Percentiles rank a stretch among this genome's conserved stretches.
Evolutionary conservation across 2,329 filamentous ascomycete species (phyloP).

Genomic region (Botrytis pseudocinerea): DNA sequence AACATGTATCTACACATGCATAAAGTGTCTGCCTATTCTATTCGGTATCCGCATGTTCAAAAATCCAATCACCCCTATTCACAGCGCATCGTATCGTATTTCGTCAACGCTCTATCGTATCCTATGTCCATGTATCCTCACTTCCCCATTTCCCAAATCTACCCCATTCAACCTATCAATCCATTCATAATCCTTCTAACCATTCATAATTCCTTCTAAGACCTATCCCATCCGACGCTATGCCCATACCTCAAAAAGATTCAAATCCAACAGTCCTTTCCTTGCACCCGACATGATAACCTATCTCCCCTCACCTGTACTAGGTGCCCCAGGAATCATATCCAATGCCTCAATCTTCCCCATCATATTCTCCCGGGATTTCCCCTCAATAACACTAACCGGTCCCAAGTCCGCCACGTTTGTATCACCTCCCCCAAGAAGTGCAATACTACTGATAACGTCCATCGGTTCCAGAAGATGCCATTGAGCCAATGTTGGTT

Average conservation of each 20-base stretch:
- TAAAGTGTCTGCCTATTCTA: background rate
- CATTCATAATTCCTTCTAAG: background rate
- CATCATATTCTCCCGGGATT: conserved; percentile 23
- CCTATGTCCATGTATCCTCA: background rate
- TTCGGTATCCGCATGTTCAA: background rate
- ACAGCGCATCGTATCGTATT: background rate
- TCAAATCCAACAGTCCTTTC: background rate
- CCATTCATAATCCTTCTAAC: background rate
- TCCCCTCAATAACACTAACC: conserved; percentile 37
- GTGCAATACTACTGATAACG: conserved; percentile 69
- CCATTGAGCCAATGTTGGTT: conserved; percentile 87
- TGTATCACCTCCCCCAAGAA: conserved; percentile 46
- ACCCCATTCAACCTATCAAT: background rate
- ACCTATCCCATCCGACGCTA: conserved; percentile 11
- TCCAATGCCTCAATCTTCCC: conserved; percentile 24
- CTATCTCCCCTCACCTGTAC: background rate
- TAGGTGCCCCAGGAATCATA: conserved; percentile 11
- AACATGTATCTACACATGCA: background rate
- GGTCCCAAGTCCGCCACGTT: conserved; percentile 37
- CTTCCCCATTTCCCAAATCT: background rate
- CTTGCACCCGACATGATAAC: background rate
- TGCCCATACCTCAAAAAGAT: background rate
- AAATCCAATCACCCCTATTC: background rate
- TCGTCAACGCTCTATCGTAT: background rate
- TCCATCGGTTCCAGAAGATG: conserved; percentile 86